phyloP scores from a whole-genome alignment of 208 protist genomes.

The Porcisia deanei region DNA sequence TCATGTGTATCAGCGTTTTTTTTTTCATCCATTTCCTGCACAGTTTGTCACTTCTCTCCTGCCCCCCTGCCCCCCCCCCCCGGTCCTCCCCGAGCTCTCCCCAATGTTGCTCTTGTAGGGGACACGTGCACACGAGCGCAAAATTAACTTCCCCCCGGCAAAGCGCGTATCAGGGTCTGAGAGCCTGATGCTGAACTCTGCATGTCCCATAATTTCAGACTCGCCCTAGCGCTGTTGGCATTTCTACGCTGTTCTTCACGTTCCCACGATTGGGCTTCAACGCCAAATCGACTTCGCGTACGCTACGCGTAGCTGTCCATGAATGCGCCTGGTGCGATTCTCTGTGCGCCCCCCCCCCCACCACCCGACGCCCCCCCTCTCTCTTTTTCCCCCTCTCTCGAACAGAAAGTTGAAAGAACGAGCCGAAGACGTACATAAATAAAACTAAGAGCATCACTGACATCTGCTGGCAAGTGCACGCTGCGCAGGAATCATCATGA shows the following conservation, averaged over 20 bases:
- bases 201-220: background rate
- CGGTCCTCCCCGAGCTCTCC: no score
- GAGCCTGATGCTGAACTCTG: no score
- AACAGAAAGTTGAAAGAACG: background rate
- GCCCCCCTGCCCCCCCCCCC: no score
- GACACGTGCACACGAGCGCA: background rate
- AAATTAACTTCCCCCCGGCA: background rate
- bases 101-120: no score
- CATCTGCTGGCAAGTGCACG: background rate
- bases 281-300: background rate
- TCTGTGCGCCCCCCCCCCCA: background rate
- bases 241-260: no score
- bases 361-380: background rate
- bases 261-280: background rate
- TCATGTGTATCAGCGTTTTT: slow-evolving; percentile 1
- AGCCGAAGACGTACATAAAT: no score
- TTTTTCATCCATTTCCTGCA: background rate
- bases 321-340: background rate
- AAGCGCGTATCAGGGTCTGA: background rate
- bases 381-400: background rate
- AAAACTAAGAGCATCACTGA: no score
- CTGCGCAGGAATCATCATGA: background rate
- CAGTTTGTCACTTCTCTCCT: background rate
- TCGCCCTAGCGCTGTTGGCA: background rate
- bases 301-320: background rate